Evolutionary conservation across 176 grass and related monocot species (phyloP), one percentile per base, ranked within the genome.

Genomic region (Cenchrus fungigraminus): DNA sequence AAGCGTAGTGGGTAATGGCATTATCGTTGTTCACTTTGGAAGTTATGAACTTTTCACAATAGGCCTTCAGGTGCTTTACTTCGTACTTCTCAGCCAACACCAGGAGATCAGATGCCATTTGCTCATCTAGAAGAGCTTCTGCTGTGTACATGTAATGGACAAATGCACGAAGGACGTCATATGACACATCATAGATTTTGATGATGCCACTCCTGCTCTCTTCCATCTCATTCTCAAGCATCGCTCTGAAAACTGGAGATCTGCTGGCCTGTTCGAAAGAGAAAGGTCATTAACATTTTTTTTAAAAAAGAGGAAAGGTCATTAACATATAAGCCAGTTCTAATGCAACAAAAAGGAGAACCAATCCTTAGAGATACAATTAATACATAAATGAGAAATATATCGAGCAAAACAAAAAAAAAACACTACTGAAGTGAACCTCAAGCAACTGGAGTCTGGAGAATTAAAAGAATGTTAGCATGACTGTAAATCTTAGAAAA

Each of bases 181-280:
- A 85, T 1, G 93, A 90, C 53, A 89, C 91, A 56, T 98, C 96
- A 25, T 89, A 79, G 46, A 98, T 98, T 80, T 93, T 98, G 76
- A 98, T 98, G 31, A 95, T 82, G 25, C 96, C 96, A 40, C 93
- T 98, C 29, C 91, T 84, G 58, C 96, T 95, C 82, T 98, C 96
- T 79, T 91, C 89, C 96, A 98, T 98, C 88, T 98, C 93, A 70
- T 92, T 98, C 61, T 95, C 96, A 54, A 98, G 93, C 96, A 98
- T 98, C 32, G 96, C 96, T 89, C 89, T 94, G 59, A 98, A 98
- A 40, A 95, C 96, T 59, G 96, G 91, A 87, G 96, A 98, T 75
- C 91, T 91, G 80, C 96, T 98, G 9, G 87, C 85, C 96, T 98
- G 84, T 71, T 88, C 11, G 0, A 14, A 79, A 83, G 28, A 65